phyloP scores from a whole-genome alignment of 169 alveolate genomes.

The Plasmodium cynomolgi region DNA sequence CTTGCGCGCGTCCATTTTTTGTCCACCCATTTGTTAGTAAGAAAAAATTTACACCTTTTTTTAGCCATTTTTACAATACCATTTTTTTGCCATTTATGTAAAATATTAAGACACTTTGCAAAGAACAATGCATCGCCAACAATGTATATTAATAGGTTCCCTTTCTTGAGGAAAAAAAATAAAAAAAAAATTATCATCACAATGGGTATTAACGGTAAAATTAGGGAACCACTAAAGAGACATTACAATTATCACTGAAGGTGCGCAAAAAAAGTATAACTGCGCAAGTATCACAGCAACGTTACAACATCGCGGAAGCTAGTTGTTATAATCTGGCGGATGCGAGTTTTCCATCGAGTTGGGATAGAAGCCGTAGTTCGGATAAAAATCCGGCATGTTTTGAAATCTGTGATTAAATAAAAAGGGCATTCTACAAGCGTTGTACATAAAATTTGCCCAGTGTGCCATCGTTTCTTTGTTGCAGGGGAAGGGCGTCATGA shows the following conservation, averaged over 20 bases:
- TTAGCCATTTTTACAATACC: slow-evolving; percentile 1
- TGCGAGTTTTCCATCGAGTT: slow-evolving; percentile 41
- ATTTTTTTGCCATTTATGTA: neutral
- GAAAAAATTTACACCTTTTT: neutral
- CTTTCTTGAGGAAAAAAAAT: slow-evolving; percentile 2
- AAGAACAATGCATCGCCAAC: slow-evolving; percentile 46
- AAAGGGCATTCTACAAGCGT: slow-evolving; percentile 60
- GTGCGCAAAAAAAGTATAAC: neutral
- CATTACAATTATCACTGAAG: neutral
- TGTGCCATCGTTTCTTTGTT: slow-evolving; percentile 65
- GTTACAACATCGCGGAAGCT: neutral
- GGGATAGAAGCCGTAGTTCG: slow-evolving; percentile 56
- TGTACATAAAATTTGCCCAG: slow-evolving; percentile 71
- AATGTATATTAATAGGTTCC: slow-evolving; percentile 3
- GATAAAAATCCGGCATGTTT: slow-evolving; percentile 58
- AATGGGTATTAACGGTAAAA: neutral
- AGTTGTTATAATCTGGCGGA: slow-evolving; percentile 54
- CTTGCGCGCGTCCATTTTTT: neutral
- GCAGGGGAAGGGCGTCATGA: slow-evolving; percentile 57
- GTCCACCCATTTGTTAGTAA: neutral
- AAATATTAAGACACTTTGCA: slow-evolving; percentile 10
- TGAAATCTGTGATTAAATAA: slow-evolving; percentile 67
- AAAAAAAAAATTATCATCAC: neutral
- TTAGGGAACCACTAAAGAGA: neutral
- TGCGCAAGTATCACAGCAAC: neutral